Conservation (phyloP, 768 basidiomycete species). For the Flagelloscypha sp. region DNA sequence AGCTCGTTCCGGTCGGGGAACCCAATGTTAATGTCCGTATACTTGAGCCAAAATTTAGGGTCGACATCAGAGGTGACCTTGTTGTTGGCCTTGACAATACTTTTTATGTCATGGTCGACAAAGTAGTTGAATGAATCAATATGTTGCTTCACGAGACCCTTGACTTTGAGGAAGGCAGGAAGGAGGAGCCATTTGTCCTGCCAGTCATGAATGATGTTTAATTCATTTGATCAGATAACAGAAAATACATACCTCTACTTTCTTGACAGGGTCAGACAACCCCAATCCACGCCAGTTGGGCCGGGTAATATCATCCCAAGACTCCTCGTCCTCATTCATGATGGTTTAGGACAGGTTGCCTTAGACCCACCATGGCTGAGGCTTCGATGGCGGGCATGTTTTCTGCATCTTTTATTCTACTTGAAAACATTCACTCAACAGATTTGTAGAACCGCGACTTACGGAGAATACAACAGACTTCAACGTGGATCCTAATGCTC, state of each 20-base stretch:
- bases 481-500: too few relatives aligned
- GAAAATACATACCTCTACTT: constrained; percentile 66
- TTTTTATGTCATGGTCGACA: constrained; percentile 94
- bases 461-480: too few relatives aligned
- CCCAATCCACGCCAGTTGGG: constrained; percentile 70
- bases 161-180: constrained; percentile 94
- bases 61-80: constrained; percentile 96
- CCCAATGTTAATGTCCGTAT: constrained; percentile 90
- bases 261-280: constrained; percentile 86
- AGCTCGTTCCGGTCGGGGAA: constrained; percentile 85
- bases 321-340: constrained; percentile 32
- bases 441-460: too few relatives aligned
- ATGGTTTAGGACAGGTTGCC: too few relatives aligned
- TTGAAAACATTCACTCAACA: too few relatives aligned
- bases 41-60: constrained; percentile 93
- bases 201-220: constrained; percentile 4
- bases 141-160: constrained; percentile 98
- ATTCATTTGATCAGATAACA: constrained; percentile 3
- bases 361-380: too few relatives aligned
- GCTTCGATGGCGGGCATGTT: too few relatives aligned
- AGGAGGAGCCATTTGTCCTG: constrained; percentile 98
- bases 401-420: too few relatives aligned
- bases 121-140: constrained; percentile 99
- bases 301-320: constrained; percentile 51
- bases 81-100: constrained; percentile 89